These are phyloP conservation scores for Stachybotrys chlorohalonatus DNA, from an alignment of 2,329 filamentous ascomycete species.

Conservation along the genomic window DNA sequence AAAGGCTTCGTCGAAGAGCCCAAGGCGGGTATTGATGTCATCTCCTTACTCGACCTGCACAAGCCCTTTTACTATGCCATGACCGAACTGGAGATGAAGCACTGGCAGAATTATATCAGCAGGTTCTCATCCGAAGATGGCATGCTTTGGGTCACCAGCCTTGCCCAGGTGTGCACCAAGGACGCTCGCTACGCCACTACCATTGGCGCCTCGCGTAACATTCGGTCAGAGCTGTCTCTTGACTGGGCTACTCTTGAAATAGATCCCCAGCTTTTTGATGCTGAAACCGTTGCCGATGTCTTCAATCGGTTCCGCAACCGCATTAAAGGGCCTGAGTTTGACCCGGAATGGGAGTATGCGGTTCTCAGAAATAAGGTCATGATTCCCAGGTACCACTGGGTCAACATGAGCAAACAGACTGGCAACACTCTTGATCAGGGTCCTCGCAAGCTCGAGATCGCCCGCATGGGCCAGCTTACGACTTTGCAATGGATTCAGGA, in stretches of 20 bases:
- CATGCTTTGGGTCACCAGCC: conserved; percentile 22
- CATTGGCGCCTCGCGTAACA: conserved; percentile 17
- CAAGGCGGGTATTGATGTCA: conserved; percentile 12
- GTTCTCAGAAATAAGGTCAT: conserved; percentile 14
- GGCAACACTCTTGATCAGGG: background rate
- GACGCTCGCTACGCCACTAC: conserved; percentile 16
- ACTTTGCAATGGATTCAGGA: conserved; percentile 11
- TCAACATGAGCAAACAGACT: conserved; percentile 5
- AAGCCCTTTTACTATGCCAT: conserved; percentile 16
- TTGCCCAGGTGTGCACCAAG: conserved; percentile 13
- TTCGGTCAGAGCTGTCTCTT: conserved; percentile 18
- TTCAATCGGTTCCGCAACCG: conserved; percentile 12
- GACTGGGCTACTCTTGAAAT: conserved; percentile 21
- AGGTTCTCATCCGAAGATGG: background rate
- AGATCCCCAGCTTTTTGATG: conserved; percentile 5
- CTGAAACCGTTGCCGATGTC: conserved; percentile 5
- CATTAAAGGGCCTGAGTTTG: conserved; percentile 10
- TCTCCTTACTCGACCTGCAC: conserved; percentile 16
- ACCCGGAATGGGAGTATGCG: conserved; percentile 21
- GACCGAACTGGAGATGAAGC: conserved; percentile 6
- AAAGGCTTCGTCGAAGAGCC: conserved; percentile 9
- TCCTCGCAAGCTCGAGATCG: background rate
- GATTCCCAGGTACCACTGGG: conserved; percentile 13
- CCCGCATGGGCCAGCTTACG: conserved; percentile 8
- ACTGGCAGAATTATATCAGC: conserved; percentile 4